Conservation (phyloP, 169 alveolate species). For the Cryptosporidium tyzzeri region DNA sequence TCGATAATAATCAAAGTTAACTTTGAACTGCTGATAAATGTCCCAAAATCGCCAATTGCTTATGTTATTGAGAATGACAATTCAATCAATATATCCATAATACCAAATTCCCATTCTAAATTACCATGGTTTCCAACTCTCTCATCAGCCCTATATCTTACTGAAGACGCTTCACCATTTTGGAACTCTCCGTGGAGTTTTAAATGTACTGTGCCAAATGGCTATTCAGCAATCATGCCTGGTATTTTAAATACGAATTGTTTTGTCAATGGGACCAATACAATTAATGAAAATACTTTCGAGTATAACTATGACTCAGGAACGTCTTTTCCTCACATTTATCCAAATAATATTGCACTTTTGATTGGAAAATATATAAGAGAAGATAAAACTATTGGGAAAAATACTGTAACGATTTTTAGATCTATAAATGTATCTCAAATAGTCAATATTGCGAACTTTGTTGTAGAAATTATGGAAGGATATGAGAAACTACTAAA, state of each 20-base stretch:
- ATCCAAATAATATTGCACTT: conserved; percentile 47
- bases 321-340: conserved; percentile 39
- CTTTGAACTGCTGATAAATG: conserved; percentile 18
- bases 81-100: conserved; percentile 23
- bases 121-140: conserved; percentile 74
- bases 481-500: conserved; percentile 46
- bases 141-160: conserved; percentile 16
- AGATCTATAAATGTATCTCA: not conserved
- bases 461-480: conserved; percentile 22
- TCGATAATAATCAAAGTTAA: not conserved
- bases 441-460: conserved; percentile 6
- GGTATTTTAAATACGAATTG: not conserved
- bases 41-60: conserved; percentile 42
- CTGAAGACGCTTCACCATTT: conserved; percentile 58
- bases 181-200: conserved; percentile 68
- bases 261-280: not conserved
- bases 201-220: conserved; percentile 53
- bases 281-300: not conserved
- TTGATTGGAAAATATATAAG: conserved; percentile 42
- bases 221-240: conserved; percentile 58
- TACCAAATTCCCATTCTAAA: conserved; percentile 21
- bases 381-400: conserved; percentile 17
- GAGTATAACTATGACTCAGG: conserved; percentile 53
- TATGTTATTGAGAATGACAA: conserved; percentile 19
- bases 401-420: conserved; percentile 1